Conservation (phyloP, 352 stramenopile genomes). For the Lagenidium sp. region DNA sequence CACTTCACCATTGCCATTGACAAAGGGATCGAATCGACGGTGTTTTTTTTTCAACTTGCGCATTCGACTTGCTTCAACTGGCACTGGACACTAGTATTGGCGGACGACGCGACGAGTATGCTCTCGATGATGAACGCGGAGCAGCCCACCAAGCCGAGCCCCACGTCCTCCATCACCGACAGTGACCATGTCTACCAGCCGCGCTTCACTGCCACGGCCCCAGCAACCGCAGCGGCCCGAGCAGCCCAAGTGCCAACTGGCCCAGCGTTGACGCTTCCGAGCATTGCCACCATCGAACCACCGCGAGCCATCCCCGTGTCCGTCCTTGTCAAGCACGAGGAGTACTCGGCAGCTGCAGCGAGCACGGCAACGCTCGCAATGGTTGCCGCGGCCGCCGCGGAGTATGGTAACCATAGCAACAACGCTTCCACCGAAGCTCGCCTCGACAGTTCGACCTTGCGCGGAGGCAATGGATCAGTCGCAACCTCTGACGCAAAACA, state of each 20-base stretch:
- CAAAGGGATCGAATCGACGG: no score
- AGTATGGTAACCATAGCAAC: not conserved
- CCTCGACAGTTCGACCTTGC: not conserved
- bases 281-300: not conserved
- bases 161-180: not conserved
- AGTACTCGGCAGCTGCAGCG: constrained; percentile 2
- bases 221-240: constrained; percentile 2
- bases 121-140: constrained; percentile 50
- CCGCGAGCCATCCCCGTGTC: constrained; percentile 10
- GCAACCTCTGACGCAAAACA: constrained; percentile 3
- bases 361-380: not conserved
- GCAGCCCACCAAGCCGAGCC: constrained; percentile 2
- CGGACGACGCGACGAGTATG: constrained; percentile 21
- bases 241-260: no score
- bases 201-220: not conserved
- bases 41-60: no score
- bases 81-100: no score
- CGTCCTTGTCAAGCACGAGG: constrained; percentile 16
- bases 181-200: no score
- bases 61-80: no score
- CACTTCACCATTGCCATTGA: no score
- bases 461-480: not conserved
- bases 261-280: not conserved
- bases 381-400: not conserved
- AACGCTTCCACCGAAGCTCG: not conserved